Evolutionary conservation across 805 yeast species (phyloP).

Genomic region (Zygoascus biomembranicola): DNA sequence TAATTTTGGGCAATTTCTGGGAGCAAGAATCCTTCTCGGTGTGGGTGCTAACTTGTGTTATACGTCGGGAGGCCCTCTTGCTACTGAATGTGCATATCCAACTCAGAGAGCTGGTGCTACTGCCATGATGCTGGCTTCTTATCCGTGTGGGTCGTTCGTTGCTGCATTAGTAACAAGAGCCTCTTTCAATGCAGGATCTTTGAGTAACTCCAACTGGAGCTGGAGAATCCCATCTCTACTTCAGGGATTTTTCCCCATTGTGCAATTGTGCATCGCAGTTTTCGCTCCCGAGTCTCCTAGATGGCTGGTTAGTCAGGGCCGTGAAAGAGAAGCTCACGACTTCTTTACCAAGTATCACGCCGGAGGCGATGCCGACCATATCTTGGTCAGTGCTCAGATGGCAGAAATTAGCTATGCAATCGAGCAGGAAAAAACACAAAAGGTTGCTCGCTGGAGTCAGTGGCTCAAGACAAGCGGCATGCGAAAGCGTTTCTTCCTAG

Average conservation of each 20-base stretch:
- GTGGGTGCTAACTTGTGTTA: slow-evolving; percentile 20
- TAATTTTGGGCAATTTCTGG: not conserved
- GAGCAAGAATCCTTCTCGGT: slow-evolving; percentile 44
- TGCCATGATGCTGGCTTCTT: not conserved
- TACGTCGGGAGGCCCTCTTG: slow-evolving; percentile 54
- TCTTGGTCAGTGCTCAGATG: slow-evolving; percentile 21
- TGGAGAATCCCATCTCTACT: slow-evolving; percentile 31
- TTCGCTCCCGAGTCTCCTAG: slow-evolving; percentile 72
- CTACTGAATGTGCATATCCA: slow-evolving; percentile 40
- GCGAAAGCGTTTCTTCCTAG: slow-evolving; percentile 34
- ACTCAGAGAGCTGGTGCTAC: slow-evolving; percentile 46
- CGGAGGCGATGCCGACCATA: slow-evolving; percentile 7
- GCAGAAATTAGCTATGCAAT: slow-evolving; percentile 16
- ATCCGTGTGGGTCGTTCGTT: slow-evolving; percentile 2
- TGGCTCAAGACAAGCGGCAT: slow-evolving; percentile 32
- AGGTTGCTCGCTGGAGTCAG: slow-evolving; percentile 12
- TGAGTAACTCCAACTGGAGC: slow-evolving; percentile 7
- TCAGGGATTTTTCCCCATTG: slow-evolving; percentile 26
- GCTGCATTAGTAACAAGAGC: slow-evolving; percentile 48
- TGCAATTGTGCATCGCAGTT: slow-evolving; percentile 41
- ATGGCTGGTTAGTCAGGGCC: slow-evolving; percentile 46
- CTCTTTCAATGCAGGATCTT: slow-evolving; percentile 39
- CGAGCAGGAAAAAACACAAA: slow-evolving; percentile 16
- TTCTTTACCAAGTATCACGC: slow-evolving; percentile 19
- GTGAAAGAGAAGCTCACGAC: not conserved